Conservation (phyloP, 371 early-diverging fungal genomes). For the Capillidium heterosporum region DNA sequence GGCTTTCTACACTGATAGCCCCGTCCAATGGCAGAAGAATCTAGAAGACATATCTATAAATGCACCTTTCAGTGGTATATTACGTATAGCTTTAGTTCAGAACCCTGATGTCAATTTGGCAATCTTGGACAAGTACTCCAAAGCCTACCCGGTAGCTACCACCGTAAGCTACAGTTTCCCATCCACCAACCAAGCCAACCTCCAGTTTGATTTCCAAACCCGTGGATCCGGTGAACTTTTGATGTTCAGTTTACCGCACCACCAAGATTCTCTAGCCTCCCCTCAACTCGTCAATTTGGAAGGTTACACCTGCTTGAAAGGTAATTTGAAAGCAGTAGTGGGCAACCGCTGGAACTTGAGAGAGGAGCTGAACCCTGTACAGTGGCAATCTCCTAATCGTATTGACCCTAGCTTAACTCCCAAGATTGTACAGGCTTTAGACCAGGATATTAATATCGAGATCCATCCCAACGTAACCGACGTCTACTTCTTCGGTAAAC, state of each 20-base stretch:
- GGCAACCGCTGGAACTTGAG: conserved; percentile 38
- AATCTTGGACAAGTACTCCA: conserved; percentile 8
- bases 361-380: conserved; percentile 12
- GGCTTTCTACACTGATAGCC: background rate
- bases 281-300: background rate
- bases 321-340: conserved; percentile 34
- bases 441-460: conserved; percentile 20
- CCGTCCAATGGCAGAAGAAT: background rate
- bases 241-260: conserved; percentile 35
- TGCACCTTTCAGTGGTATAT: background rate
- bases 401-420: conserved; percentile 15
- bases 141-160: conserved; percentile 13
- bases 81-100: conserved; percentile 5
- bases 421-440: conserved; percentile 16
- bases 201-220: background rate
- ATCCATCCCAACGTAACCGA: conserved; percentile 20
- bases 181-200: background rate
- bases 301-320: conserved; percentile 19
- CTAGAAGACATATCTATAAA: background rate
- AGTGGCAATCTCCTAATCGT: conserved; percentile 17
- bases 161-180: conserved; percentile 9
- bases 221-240: conserved; percentile 7
- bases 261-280: conserved; percentile 16
- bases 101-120: background rate
- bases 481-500: conserved; percentile 59